Percentiles rank a stretch among this genome's conserved stretches.
Evolutionary conservation across 202 grass and related monocot species (phyloP).

Genomic region (Setaria italica): DNA sequence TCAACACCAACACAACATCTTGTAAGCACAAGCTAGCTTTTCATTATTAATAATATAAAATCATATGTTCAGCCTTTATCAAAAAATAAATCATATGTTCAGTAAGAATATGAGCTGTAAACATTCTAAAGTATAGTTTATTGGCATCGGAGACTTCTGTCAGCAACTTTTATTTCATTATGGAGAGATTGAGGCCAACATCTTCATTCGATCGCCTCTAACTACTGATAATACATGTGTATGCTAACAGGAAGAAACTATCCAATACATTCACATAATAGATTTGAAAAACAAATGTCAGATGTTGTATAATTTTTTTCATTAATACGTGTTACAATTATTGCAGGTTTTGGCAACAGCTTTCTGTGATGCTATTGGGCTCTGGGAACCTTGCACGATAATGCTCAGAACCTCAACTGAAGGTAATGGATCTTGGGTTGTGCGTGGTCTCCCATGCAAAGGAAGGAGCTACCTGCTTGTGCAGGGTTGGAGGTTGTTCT

Average conservation of each 20-base stretch:
- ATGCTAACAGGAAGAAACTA: not conserved
- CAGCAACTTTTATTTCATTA: not conserved
- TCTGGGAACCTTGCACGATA: not conserved
- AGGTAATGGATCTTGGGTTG: slow-evolving; percentile 16
- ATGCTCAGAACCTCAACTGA: not conserved
- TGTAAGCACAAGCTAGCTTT: not conserved
- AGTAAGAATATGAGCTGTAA: not conserved
- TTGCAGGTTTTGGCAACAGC: not conserved
- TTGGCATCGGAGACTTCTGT: not conserved
- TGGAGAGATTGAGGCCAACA: not conserved
- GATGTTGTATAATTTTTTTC: not conserved
- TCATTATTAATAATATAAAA: not conserved
- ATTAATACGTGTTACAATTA: not conserved
- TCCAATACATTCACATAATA: not conserved
- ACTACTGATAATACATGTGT: not conserved
- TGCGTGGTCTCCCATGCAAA: not conserved
- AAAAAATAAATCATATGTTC: too few relatives aligned
- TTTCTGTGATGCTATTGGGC: not conserved
- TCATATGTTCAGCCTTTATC: not conserved
- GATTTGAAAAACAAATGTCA: not conserved
- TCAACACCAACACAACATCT: not conserved
- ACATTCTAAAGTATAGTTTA: not conserved
- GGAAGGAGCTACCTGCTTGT: not conserved
- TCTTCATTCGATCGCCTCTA: not conserved
- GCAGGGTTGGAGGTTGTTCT: slow-evolving; percentile 46